phyloP scores from a whole-genome alignment of 148 eudicot species.

The Rhododendron molle region DNA sequence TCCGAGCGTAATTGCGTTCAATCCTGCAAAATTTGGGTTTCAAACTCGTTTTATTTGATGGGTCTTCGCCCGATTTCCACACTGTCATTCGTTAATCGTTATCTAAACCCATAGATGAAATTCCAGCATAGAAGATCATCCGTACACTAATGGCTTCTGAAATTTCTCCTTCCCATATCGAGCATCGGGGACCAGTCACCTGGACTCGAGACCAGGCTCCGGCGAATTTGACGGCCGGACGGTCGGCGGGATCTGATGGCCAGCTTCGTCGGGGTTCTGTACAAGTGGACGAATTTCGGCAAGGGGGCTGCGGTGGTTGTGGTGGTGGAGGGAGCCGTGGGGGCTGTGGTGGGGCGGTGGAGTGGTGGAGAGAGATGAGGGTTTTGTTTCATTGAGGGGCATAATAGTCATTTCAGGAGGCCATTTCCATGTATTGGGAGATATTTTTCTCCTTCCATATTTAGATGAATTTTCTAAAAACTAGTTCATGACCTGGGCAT shows the following conservation, averaged over 20 bases:
- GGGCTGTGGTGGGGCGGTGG: too few relatives aligned
- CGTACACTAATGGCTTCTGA: too few relatives aligned
- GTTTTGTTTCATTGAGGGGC: too few relatives aligned
- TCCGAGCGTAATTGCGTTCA: conserved; percentile 67
- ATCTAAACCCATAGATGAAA: too few relatives aligned
- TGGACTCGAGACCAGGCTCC: conserved; percentile 30
- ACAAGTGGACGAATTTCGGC: conserved; percentile 79
- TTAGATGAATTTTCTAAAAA: too few relatives aligned
- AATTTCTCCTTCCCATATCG: background rate
- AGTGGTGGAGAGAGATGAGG: too few relatives aligned
- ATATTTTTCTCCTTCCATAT: too few relatives aligned
- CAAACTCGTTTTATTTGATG: conserved; percentile 46
- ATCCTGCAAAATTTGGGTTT: conserved; percentile 50
- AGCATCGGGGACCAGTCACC: conserved; percentile 43
- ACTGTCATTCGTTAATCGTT: conserved; percentile 22
- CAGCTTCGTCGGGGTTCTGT: conserved; percentile 60
- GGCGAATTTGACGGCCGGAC: conserved; percentile 32
- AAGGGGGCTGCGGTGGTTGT: conserved; percentile 25
- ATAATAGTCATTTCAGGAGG: too few relatives aligned
- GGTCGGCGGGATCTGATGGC: conserved; percentile 45
- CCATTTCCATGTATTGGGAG: too few relatives aligned
- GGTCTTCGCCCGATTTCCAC: conserved; percentile 53
- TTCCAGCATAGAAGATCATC: too few relatives aligned
- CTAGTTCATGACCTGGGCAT: too few relatives aligned
- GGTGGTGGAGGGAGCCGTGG: too few relatives aligned